Evolutionary conservation across 176 grass and related monocot genomes (phyloP).

Genomic region (Canna indica): DNA sequence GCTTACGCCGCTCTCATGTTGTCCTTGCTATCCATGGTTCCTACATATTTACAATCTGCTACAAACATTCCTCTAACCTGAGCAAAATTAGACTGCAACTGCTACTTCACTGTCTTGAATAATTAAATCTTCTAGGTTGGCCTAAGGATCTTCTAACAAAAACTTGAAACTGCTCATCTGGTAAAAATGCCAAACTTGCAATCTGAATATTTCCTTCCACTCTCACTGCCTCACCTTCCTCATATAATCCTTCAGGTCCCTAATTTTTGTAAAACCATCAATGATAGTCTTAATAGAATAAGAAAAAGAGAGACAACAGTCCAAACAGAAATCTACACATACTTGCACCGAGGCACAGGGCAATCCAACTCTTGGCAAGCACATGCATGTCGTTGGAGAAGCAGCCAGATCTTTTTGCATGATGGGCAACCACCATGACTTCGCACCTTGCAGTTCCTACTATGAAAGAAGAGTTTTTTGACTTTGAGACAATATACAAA

Average conservation of each 20-base stretch:
- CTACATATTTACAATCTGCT: neutral
- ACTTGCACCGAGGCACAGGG: constrained; percentile 23
- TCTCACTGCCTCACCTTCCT: neutral
- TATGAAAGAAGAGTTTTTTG: constrained; percentile 69
- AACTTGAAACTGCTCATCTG: neutral
- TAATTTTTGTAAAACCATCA: neutral
- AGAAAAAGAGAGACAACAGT: neutral
- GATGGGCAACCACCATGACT: constrained; percentile 35
- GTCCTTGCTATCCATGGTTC: neutral
- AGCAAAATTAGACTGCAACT: neutral
- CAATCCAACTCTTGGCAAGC: constrained; percentile 19
- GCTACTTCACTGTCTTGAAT: neutral
- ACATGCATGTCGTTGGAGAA: constrained; percentile 37
- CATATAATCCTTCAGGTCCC: constrained; percentile 6
- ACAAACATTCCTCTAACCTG: neutral
- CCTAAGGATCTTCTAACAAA: neutral
- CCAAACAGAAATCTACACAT: neutral
- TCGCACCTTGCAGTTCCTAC: constrained; percentile 42
- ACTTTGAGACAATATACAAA: constrained; percentile 34
- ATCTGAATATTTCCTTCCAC: neutral
- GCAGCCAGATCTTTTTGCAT: constrained; percentile 68
- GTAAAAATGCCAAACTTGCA: neutral
- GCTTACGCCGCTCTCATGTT: neutral
- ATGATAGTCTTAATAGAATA: neutral
- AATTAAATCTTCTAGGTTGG: neutral